Base-by-base conservation (phyloP, 176 grass and related monocot genomes). In the Calamus simplicifolius region DNA sequence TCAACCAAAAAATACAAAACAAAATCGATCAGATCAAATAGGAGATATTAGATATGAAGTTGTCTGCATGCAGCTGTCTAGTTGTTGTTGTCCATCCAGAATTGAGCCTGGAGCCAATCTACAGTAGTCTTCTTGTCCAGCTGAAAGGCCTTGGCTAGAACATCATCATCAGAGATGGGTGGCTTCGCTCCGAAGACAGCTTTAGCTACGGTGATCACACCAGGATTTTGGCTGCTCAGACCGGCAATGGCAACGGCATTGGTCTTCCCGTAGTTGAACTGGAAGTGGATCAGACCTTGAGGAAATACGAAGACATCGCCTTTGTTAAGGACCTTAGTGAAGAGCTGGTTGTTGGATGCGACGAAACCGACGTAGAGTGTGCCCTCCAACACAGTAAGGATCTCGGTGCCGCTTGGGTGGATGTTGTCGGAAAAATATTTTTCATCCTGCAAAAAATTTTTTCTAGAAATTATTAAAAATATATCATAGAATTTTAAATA, bases 301-400 rank as follows among this genome's bases (percentile, higher is more conserved):
- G 80, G 80, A 59, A 82, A 83, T 2, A 69, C 68, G 13, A 67
- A 77, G 14, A 68, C 80, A 49, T 77, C 80, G 1, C 80, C 80
- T 12, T 52, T 50, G 1, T 72, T 30, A 14, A 82, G 60, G 29
- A 64, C 52, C 35, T 77, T 61, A 3, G 63, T 16, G 67, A 77
- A 82, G 10, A 82, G 58, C 19, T 48, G 63, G 60, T 82, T 76
- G 19, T 59, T 80, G 4, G 79, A 64, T 0, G 79, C 63, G 25
- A 82, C 30, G 58, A 81, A 81, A 8, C 72, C 79, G 17, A 50
- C 73, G 51, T 69, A 72, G 17, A 82, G 67, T 27, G 49, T 49
- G 1, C 79, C 79, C 17, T 81, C 59, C 25, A 54, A 30, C 59
- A 81, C 72, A 0, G 59, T 63, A 13, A 81, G 61, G 25, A 75